Evolutionary conservation across 352 stramenopile species (phyloP).

Genomic region (Globisporangium solare): DNA sequence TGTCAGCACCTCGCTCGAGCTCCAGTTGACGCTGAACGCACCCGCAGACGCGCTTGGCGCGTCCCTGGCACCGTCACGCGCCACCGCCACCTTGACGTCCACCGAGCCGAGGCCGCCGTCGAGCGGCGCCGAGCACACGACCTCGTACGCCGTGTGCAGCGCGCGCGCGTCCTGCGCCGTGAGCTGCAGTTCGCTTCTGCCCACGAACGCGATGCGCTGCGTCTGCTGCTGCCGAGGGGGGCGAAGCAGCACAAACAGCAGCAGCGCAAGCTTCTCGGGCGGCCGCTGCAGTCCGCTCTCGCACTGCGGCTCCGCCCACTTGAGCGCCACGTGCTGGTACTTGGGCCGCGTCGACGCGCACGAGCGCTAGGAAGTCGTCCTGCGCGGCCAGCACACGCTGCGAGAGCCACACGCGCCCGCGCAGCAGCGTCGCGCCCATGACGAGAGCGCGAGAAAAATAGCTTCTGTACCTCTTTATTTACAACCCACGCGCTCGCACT

Average conservation of each 20-base stretch:
- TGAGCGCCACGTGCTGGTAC: constrained; percentile 21
- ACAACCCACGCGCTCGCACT: too few species aligned
- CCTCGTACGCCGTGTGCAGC: constrained; percentile 30
- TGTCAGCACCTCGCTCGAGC: constrained; percentile 42
- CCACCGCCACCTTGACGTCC: constrained; percentile 30
- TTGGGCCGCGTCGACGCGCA: constrained; percentile 12
- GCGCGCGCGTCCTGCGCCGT: constrained; percentile 33
- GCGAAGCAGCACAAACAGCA: constrained; percentile 27
- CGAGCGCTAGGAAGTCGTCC: constrained; percentile 38
- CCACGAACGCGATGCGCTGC: constrained; percentile 31
- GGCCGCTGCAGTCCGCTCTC: too few species aligned
- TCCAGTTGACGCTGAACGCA: constrained; percentile 53
- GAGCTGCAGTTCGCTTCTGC: constrained; percentile 22
- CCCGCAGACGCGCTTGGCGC: constrained; percentile 4
- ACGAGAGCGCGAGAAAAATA: too few species aligned
- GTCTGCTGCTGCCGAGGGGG: background rate
- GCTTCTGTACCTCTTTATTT: too few species aligned
- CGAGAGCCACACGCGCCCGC: constrained; percentile 37
- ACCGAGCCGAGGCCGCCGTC: constrained; percentile 24
- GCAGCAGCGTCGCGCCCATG: constrained; percentile 32
- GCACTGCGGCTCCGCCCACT: too few species aligned
- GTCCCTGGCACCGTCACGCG: background rate
- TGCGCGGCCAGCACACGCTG: constrained; percentile 16
- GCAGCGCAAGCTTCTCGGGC: constrained; percentile 19
- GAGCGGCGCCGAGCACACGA: constrained; percentile 41